These are phyloP conservation scores for Graphilbum fragrans DNA, from an alignment of 2,329 filamentous ascomycete genomes.

Conservation along the genomic window DNA sequence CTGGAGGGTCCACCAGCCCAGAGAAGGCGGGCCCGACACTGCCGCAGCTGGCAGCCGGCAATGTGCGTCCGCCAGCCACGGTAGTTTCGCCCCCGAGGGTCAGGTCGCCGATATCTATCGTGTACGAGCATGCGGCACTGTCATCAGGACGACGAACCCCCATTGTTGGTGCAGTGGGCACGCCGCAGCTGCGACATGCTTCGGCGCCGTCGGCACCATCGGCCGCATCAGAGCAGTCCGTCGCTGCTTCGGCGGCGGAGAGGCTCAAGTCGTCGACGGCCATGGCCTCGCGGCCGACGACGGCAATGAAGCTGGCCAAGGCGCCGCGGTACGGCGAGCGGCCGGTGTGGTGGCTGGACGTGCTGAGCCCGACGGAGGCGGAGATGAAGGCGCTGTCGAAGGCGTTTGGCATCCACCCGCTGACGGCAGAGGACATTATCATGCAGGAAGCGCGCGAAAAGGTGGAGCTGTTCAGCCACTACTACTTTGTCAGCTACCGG, in stretches of 20 bases:
- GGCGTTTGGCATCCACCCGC: constrained; percentile 86
- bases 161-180: too few species aligned
- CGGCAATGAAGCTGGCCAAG: constrained; percentile 5
- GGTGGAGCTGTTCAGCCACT: constrained; percentile 91
- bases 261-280: background rate
- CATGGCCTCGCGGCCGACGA: constrained; percentile 1
- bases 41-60: too few species aligned
- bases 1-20: too few species aligned
- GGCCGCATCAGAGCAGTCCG: too few species aligned
- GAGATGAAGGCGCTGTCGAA: constrained; percentile 94
- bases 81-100: too few species aligned
- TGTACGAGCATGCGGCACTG: too few species aligned
- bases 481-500: constrained; percentile 98
- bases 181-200: background rate
- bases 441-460: constrained; percentile 96
- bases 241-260: too few species aligned
- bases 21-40: too few species aligned
- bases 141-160: too few species aligned
- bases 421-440: constrained; percentile 94
- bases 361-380: constrained; percentile 78
- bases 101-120: too few species aligned
- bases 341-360: constrained; percentile 94
- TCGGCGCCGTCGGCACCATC: background rate
- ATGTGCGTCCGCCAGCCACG: too few species aligned
- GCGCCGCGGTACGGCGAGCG: constrained; percentile 55